Evolutionary conservation across 1,139 yeast genomes (phyloP).

Genomic region (Blastobotrys buckinghamii): DNA sequence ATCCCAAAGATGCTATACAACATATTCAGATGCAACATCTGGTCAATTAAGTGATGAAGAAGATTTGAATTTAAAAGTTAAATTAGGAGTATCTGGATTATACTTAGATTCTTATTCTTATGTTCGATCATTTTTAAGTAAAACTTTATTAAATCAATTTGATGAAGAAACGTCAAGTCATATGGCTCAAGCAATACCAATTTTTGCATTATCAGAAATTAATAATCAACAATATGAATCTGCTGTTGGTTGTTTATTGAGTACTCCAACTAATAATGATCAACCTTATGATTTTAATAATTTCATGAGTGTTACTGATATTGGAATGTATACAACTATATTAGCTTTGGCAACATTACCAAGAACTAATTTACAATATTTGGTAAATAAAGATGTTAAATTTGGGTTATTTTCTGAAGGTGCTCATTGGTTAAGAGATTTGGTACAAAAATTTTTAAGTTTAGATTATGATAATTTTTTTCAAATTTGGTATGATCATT

Average conservation of each 20-base stretch:
- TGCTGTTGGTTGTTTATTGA: slow-evolving; percentile 9
- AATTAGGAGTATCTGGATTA: not conserved
- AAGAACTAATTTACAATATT: slow-evolving; percentile 21
- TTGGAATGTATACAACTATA: slow-evolving; percentile 21
- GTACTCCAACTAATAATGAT: slow-evolving; percentile 5
- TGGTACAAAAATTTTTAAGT: slow-evolving; percentile 16
- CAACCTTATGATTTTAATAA: not conserved
- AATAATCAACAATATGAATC: not conserved
- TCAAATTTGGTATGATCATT: slow-evolving; percentile 16
- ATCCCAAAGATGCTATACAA: slow-evolving; percentile 10
- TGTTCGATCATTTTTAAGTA: not conserved
- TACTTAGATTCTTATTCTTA: not conserved
- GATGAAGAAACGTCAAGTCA: not conserved
- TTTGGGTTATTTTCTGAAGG: slow-evolving; percentile 60
- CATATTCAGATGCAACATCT: not conserved
- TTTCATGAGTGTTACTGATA: slow-evolving; percentile 12
- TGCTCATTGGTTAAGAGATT: slow-evolving; percentile 13
- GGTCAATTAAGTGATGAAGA: not conserved
- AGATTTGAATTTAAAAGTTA: not conserved
- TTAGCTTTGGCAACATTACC: slow-evolving; percentile 24
- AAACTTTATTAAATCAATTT: not conserved
- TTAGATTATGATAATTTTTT: slow-evolving; percentile 18
- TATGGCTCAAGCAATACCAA: not conserved
- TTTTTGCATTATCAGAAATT: not conserved
- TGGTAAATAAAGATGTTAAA: slow-evolving; percentile 43